Conservation (phyloP, 208 protist genomes). For the Crithidia sp. region DNA sequence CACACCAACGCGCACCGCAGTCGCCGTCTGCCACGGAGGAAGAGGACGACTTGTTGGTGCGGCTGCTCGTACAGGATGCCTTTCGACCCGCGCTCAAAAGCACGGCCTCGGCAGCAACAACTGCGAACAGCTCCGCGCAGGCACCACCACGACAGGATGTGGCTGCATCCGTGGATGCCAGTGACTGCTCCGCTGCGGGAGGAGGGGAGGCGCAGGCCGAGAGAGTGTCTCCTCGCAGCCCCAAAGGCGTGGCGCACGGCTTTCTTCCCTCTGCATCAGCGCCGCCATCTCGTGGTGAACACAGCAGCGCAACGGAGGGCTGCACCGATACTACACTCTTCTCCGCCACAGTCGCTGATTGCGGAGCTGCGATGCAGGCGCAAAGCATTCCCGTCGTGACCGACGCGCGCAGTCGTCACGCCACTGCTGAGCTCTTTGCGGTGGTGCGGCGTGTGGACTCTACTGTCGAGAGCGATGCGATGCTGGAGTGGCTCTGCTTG, state of each 20-base stretch:
- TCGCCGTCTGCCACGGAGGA: slow-evolving; percentile 12
- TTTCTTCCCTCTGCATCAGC: no score
- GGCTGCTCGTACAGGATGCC: slow-evolving; percentile 49
- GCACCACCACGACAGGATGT: no score
- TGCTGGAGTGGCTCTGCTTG: slow-evolving; percentile 70
- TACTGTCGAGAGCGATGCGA: slow-evolving; percentile 12
- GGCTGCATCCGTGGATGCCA: no score
- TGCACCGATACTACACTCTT: no score
- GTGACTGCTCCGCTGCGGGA: no score
- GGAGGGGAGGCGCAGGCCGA: no score
- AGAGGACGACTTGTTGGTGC: slow-evolving; percentile 53
- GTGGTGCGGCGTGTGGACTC: slow-evolving; percentile 32
- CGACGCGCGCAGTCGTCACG: slow-evolving; percentile 36
- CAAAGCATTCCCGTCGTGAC: slow-evolving; percentile 18
- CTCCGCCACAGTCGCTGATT: no score
- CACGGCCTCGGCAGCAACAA: neutral
- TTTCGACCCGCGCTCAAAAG: slow-evolving; percentile 12
- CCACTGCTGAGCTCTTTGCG: slow-evolving; percentile 40
- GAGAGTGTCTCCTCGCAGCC: no score
- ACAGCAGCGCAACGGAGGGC: no score
- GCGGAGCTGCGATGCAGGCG: neutral
- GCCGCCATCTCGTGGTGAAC: no score
- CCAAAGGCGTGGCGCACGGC: no score
- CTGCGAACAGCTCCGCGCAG: no score
- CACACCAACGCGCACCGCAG: neutral